phyloP scores from a whole-genome alignment of 371 early-diverging fungal genomes.

The Mortierella sp. region DNA sequence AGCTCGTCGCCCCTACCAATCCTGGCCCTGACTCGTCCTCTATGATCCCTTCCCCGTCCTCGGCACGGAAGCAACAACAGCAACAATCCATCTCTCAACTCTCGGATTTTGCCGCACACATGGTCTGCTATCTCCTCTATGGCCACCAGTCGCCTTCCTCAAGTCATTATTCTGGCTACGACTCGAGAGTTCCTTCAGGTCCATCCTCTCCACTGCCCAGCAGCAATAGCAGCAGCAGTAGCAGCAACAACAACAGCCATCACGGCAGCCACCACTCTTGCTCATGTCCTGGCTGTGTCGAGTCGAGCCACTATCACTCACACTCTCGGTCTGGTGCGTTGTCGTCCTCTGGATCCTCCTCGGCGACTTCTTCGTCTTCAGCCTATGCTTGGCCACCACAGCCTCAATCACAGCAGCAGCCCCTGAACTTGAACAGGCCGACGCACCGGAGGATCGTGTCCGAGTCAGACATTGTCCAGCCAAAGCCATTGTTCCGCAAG shows the following conservation, averaged over 20 bases:
- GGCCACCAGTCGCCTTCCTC: conserved; percentile 59
- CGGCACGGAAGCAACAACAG: conserved; percentile 24
- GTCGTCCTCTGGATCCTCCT: conserved; percentile 10
- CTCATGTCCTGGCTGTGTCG: conserved; percentile 16
- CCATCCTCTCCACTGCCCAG: conserved; percentile 33
- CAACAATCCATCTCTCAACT: conserved; percentile 55
- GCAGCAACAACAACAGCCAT: conserved; percentile 9
- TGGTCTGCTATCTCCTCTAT: conserved; percentile 60
- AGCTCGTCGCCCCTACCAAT: conserved; percentile 9
- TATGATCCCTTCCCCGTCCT: conserved; percentile 3
- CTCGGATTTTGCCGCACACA: conserved; percentile 69
- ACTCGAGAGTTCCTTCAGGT: conserved; percentile 19
- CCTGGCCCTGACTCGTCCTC: conserved; percentile 5
- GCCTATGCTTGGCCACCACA: not conserved
- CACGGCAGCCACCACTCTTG: conserved; percentile 6
- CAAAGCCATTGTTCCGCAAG: conserved; percentile 48
- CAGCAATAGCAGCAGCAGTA: conserved; percentile 9
- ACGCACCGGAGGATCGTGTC: conserved; percentile 34
- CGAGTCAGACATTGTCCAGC: conserved; percentile 44
- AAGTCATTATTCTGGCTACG: not conserved
- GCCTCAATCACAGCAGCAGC: not conserved
- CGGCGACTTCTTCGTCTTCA: conserved; percentile 5
- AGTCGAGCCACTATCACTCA: not conserved
- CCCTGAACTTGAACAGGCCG: not conserved
- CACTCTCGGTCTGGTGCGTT: not conserved